Evolutionary conservation across 176 grass and related monocot species (phyloP).

Genomic region (Sorghum bicolor): Sorghum_bicolor_NCBIv3 NC_012872.2:62587501-62588000

Average conservation of each 20-base stretch:
- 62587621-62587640: background rate
- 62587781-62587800: constrained; percentile 4
- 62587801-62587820: constrained; percentile 18
- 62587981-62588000: constrained; percentile 39
- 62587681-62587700: constrained; percentile 66
- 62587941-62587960: background rate
- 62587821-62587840: constrained; percentile 97
- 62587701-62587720: constrained; percentile 97
- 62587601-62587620: background rate
- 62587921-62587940: background rate
- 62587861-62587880: constrained; percentile 94
- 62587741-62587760: constrained; percentile 82
- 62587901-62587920: background rate
- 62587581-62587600: background rate
- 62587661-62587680: background rate
- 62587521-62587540: background rate
- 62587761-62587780: background rate
- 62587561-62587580: background rate
- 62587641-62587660: background rate
- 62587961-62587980: background rate
- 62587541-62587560: background rate
- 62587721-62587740: constrained; percentile 99
- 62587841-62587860: constrained; percentile 93
- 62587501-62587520: background rate
- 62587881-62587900: constrained; percentile 97